phyloP scores from a whole-genome alignment of 768 basidiomycete genomes.

The Lenzites betulinus region DNA sequence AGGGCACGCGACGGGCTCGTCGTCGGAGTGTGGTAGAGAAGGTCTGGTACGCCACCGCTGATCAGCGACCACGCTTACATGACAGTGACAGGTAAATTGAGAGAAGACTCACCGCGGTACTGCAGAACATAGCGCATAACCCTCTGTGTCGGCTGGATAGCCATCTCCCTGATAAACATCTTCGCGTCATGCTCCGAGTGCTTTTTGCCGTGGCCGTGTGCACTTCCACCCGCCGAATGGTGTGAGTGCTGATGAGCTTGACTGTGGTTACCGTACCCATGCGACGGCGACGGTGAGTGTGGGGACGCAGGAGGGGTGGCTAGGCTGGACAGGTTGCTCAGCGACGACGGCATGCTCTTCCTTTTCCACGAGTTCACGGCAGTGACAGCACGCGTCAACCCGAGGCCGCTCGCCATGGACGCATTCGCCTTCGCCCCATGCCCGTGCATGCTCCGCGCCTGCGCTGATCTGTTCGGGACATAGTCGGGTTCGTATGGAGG shows the following conservation, averaged over 20 bases:
- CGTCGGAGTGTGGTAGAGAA: conserved; percentile 50
- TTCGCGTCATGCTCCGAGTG: conserved; percentile 27
- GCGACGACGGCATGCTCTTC: conserved; percentile 27
- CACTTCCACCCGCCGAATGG: conserved; percentile 3
- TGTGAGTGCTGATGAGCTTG: not conserved
- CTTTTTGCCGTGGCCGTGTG: conserved; percentile 7
- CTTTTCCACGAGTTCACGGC: conserved; percentile 26
- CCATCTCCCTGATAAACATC: conserved; percentile 53
- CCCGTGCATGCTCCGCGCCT: conserved; percentile 8
- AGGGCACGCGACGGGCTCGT: conserved; percentile 51
- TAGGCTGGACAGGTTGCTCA: conserved; percentile 17
- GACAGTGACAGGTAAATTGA: not conserved
- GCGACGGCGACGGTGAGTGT: not conserved
- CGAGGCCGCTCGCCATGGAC: conserved; percentile 8
- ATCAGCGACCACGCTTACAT: not conserved
- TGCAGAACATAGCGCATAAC: conserved; percentile 64
- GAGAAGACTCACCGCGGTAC: conserved; percentile 50
- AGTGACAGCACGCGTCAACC: conserved; percentile 22
- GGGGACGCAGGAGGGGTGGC: conserved; percentile 1
- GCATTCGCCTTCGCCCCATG: conserved; percentile 8
- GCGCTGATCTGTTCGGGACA: not conserved
- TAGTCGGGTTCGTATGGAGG: conserved; percentile 2
- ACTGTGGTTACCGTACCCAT: too few species aligned
- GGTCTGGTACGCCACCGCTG: conserved; percentile 39
- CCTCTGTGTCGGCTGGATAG: conserved; percentile 64